Evolutionary conservation across 78 protist genomes (phyloP), one percentile per base, ranked within the genome.

Genomic region (Dictyostelium firmibasis): DNA sequence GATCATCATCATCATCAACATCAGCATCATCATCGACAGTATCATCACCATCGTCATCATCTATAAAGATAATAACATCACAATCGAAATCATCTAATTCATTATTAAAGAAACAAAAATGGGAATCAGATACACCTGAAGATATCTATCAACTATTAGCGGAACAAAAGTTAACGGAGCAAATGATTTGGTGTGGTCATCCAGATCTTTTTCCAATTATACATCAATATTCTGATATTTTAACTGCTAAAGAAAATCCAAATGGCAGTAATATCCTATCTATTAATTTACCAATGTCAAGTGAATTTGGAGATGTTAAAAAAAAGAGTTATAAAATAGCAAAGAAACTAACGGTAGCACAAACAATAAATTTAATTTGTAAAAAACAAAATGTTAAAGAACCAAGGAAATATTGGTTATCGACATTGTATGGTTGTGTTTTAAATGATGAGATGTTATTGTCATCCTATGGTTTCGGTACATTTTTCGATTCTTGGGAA

Each of bases 121-220:
- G 85, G 85, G 85, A 20, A 16, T n/a, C 25, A 11, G 35, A 33
- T 14, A 25, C 60, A 25, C 36, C 62, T 29, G 70, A 81, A 0
- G 94, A 89, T 18, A 81, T 89, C 1, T 89, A 89, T 27, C 77
- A 81, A 31, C 43, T 89, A 35, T 53, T 89, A 4, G 86, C 94
- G n/a, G 94, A 89, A 67, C 94, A 89, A 41, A 89, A 89, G 62
- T 62, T 89, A 5, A 89, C 87, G 69, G 94, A 89, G 2, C 75
- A 78, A 29, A 60, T 79, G n/a, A 89, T 89, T 33, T 89, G 94
- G 94, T 85, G 87, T n/a, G 94, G 94, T 14, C 94, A 89, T 81
- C 94, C 94, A 41, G 83, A 81, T 50, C 50, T 89, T 14, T 89
- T 89, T 20, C 87, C 94, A 4, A 81, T 89, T 50, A 50, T 89